Conservation (phyloP, 257 asterid species). For the Mentha longifolia region DNA sequence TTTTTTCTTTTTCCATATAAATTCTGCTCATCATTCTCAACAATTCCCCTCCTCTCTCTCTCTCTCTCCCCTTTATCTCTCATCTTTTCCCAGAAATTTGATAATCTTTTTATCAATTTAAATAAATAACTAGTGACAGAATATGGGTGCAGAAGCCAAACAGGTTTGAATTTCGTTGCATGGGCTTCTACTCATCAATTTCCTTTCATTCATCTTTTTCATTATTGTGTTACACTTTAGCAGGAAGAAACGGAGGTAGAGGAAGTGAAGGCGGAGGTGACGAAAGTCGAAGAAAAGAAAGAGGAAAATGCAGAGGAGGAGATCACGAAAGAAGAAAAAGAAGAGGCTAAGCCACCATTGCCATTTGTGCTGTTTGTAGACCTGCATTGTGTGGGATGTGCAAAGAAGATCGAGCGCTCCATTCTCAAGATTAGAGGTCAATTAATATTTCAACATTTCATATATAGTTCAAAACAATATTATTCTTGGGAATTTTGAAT, state of each 20-base stretch:
- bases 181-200: background rate
- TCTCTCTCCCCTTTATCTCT: constrained; percentile 20
- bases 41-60: constrained; percentile 36
- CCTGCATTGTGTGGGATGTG: constrained; percentile 90
- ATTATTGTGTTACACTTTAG: background rate
- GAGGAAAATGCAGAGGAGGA: constrained; percentile 33
- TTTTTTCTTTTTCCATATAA: constrained; percentile 36
- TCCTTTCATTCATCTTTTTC: background rate
- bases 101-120: background rate
- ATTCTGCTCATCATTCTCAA: constrained; percentile 40
- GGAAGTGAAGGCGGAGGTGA: constrained; percentile 36
- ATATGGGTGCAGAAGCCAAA: constrained; percentile 75
- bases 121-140: background rate
- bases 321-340: constrained; percentile 51
- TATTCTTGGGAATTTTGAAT: no score
- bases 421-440: constrained; percentile 76
- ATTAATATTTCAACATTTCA: background rate
- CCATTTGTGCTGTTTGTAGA: constrained; percentile 76
- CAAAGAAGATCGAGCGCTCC: constrained; percentile 77
- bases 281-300: constrained; percentile 41
- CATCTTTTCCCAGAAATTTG: constrained; percentile 26
- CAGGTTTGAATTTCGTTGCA: constrained; percentile 45
- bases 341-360: constrained; percentile 61
- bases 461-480: no score
- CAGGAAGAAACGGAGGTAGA: constrained; percentile 38